These are phyloP conservation scores for Sequoia sempervirens DNA, from an alignment of 75 land plant species.

Conservation along the genomic window DNA sequence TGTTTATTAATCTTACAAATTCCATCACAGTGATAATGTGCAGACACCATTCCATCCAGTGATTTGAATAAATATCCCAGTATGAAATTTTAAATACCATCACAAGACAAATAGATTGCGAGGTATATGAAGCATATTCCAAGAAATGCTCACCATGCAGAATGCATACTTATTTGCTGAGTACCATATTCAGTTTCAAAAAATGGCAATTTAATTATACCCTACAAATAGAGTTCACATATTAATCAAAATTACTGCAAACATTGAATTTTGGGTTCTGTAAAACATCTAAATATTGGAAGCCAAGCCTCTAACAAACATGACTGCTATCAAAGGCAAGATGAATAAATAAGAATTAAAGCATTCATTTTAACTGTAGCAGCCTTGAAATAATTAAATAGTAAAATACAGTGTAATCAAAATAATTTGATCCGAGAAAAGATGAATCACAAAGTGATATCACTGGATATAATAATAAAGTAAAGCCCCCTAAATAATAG, in stretches of 20 bases:
- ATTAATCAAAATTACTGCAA: not conserved
- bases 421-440: not conserved
- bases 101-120: not conserved
- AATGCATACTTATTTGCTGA: not conserved
- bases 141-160: not conserved
- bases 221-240: not conserved
- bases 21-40: not conserved
- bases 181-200: not conserved
- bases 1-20: not conserved
- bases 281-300: not conserved
- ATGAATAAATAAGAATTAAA: not conserved
- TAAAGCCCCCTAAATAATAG: not conserved
- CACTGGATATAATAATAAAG: not conserved
- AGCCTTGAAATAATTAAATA: not conserved
- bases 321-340: not conserved
- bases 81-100: not conserved
- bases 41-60: not conserved
- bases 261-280: not conserved
- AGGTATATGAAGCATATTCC: not conserved
- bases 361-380: not conserved
- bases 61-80: not conserved
- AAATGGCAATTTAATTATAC: not conserved
- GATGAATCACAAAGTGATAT: not conserved
- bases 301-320: not conserved
- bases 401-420: not conserved